Base-by-base conservation (phyloP, 371 early-diverging fungal genomes). In the Mortierella sp. region DNA sequence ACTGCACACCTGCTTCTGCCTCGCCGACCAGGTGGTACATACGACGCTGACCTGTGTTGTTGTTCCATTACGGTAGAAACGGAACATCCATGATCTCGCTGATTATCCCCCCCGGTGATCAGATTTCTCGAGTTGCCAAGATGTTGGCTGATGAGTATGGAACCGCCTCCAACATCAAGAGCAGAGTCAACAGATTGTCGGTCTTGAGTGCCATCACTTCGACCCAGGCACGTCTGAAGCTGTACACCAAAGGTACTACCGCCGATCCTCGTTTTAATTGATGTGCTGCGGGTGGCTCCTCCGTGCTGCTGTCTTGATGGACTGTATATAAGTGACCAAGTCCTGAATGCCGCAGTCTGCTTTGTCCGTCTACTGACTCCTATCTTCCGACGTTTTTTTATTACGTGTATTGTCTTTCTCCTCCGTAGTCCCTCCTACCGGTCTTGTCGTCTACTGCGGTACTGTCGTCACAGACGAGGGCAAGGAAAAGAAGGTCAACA, bases 41-140 rank as follows among this genome's bases (percentile, higher is more conserved):
- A n/a, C n/a, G n/a, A n/a, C n/a, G n/a, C n/a, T n/a, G n/a, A n/a
- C n/a, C n/a, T n/a, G n/a, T n/a, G n/a, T n/a, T n/a, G n/a, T n/a
- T n/a, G n/a, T n/a, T n/a, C 44, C 14, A 44, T 43, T 34, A 37
- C 41, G 2, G 48, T 31, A 93, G 94, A 70, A 99, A 99, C 80
- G 99, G 99, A 58, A 99, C 99, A 7, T 97, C 98, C 64, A 99
- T 99, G 99, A 99, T 99, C 80, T 97, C 97, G 44, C 90, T 99
- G 44, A 93, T 99, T 62, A 91, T 99, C 66, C 99, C 93, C 72
- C 97, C 99, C 76, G 87, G 93, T 83, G 95, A 95, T 84, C 99
- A 99, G 81, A 91, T 99, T 58, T 88, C 97, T 8, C 92, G 92
- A 70, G 90, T 93, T 11, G 85, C 89, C 31, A 95, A 93, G 80